phyloP scores from a whole-genome alignment of 73 alveolate genomes.

The Stentor roeselii region DNA sequence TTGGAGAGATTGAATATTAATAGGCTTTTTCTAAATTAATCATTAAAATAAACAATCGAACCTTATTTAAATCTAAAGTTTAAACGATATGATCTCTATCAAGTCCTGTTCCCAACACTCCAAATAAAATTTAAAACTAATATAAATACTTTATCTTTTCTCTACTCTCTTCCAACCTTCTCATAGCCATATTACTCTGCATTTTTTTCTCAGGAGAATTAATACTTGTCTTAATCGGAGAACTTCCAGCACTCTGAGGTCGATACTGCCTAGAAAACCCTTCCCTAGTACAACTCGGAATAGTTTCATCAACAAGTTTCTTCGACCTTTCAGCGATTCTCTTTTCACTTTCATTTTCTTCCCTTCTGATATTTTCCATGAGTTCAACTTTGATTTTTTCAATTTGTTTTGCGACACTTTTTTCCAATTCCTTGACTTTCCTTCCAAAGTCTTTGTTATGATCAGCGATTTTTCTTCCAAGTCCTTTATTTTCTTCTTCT shows the following conservation, averaged over 20 bases:
- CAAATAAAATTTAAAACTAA: too few species aligned
- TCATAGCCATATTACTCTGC: neutral
- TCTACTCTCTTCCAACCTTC: neutral
- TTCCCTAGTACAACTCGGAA: neutral
- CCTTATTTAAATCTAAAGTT: too few species aligned
- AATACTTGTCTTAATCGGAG: neutral
- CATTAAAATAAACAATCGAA: too few species aligned
- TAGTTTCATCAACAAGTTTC: neutral
- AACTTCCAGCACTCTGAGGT: neutral
- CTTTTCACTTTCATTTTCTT: neutral
- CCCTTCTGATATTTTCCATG: conserved; percentile 16
- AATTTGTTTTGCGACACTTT: neutral
- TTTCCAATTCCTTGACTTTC: conserved; percentile 8
- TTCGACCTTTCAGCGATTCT: neutral
- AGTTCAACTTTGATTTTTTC: conserved; percentile 5
- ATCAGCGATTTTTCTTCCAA: conserved; percentile 9
- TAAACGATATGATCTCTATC: too few species aligned
- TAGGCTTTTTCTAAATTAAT: too few species aligned
- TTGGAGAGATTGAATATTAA: neutral
- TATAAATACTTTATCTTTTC: too few species aligned
- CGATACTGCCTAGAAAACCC: neutral
- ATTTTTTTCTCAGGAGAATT: neutral
- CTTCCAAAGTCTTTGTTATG: conserved; percentile 1
- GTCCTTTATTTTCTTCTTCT: conserved; percentile 13
- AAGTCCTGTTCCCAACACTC: too few species aligned